phyloP scores from a whole-genome alignment of 352 stramenopile genomes.

The Phytophthora ramorum region DNA sequence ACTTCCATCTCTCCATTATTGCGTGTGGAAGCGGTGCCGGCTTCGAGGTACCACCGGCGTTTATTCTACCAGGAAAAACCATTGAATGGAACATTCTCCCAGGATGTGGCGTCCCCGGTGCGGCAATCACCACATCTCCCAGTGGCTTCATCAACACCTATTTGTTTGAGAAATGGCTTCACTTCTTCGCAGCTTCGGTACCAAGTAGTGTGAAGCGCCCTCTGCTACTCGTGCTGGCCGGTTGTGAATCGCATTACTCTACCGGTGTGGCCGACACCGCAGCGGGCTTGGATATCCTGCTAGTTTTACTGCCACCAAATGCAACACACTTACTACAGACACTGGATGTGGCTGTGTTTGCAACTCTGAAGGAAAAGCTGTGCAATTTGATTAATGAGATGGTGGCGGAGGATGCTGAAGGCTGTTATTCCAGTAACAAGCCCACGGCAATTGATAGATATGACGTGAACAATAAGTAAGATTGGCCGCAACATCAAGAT shows the following conservation, averaged over 20 bases:
- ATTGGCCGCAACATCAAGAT: neutral
- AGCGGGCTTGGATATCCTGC: conserved; percentile 1
- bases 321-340: conserved; percentile 30
- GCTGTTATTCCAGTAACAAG: neutral
- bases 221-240: conserved; percentile 16
- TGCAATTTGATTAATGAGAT: neutral
- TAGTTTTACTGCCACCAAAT: conserved; percentile 19
- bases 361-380: conserved; percentile 21
- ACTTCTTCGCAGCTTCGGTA: conserved; percentile 6
- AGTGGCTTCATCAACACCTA: conserved; percentile 26
- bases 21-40: too few relatives aligned
- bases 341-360: conserved; percentile 34
- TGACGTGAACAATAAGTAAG: neutral
- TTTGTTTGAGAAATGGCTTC: conserved; percentile 16
- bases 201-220: neutral
- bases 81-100: too few relatives aligned
- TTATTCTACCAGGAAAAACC: too few relatives aligned
- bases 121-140: conserved; percentile 20
- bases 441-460: neutral
- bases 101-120: conserved; percentile 1
- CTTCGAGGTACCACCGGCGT: too few relatives aligned
- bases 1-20: too few relatives aligned
- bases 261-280: conserved; percentile 7
- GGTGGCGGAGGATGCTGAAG: neutral
- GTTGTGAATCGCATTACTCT: conserved; percentile 27